Evolutionary conservation across 495 filamentous ascomycete genomes (phyloP).

Genomic region (Aspergillus panamensis): DNA sequence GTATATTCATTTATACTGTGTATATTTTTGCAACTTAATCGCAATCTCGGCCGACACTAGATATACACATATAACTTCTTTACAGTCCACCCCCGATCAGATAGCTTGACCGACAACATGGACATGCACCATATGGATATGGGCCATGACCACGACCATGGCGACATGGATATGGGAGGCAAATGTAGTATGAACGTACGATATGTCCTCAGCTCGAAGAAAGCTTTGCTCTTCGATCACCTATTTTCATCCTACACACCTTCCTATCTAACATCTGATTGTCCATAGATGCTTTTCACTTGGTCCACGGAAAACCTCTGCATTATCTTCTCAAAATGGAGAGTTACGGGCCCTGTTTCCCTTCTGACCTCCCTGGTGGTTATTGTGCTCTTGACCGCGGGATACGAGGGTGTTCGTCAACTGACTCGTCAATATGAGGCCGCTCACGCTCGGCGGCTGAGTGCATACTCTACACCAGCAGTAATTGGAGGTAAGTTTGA

Average conservation of each 20-base stretch:
- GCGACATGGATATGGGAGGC: constrained; percentile 56
- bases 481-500: constrained; percentile 45
- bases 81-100: not conserved
- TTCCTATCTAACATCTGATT: not conserved
- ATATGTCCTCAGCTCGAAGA: not conserved
- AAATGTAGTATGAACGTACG: constrained; percentile 84
- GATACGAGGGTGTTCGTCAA: constrained; percentile 85
- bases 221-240: not conserved
- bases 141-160: constrained; percentile 48
- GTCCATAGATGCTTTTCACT: constrained; percentile 85
- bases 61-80: not conserved
- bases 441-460: constrained; percentile 47
- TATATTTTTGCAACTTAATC: not conserved
- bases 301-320: constrained; percentile 91
- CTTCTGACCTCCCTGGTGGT: constrained; percentile 78
- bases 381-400: constrained; percentile 76
- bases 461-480: constrained; percentile 39
- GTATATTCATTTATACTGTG: not conserved
- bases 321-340: constrained; percentile 93
- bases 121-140: constrained; percentile 42
- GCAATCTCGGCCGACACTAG: not conserved
- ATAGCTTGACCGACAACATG: constrained; percentile 19
- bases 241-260: not conserved
- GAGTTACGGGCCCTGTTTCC: constrained; percentile 63
- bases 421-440: constrained; percentile 71